Evolutionary conservation across 768 basidiomycete species (phyloP).

Genomic region (Sporobolomyces pararoseus): DNA sequence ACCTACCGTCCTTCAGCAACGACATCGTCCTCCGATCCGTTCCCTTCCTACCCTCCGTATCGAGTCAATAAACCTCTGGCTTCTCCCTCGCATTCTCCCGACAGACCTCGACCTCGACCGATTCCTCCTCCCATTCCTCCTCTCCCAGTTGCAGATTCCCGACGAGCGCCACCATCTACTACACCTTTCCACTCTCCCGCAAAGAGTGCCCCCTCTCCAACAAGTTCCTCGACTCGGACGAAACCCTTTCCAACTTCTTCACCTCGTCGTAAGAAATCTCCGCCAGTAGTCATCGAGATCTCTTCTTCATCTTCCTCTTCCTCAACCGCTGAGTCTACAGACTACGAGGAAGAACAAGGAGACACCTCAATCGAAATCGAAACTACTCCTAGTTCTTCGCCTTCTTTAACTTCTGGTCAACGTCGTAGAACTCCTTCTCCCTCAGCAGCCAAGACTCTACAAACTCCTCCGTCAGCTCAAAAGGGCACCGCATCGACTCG

Average conservation of each 20-base stretch:
- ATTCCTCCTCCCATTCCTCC: background rate
- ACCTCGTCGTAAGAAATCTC: slow-evolving; percentile 1
- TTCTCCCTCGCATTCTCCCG: slow-evolving; percentile 1
- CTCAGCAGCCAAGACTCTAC: background rate
- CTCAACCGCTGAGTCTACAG: background rate
- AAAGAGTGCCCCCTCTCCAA: background rate
- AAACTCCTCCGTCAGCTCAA: no score
- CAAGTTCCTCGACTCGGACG: background rate
- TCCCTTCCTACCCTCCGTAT: background rate
- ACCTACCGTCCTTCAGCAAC: no score
- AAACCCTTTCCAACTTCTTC: background rate
- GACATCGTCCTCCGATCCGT: background rate
- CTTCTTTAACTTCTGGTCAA: slow-evolving; percentile 6
- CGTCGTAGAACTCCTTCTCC: background rate
- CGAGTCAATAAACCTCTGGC: slow-evolving; percentile 1
- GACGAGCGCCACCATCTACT: background rate
- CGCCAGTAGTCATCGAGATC: background rate
- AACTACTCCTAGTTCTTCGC: background rate
- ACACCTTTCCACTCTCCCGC: background rate
- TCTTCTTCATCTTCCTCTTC: slow-evolving; percentile 1
- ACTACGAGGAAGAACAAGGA: background rate
- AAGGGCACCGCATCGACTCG: background rate
- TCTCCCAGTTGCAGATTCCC: background rate
- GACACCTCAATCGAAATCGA: background rate
- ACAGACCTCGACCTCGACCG: slow-evolving; percentile 1